Conservation (phyloP, 176 grass and related monocot genomes). For the Themeda triandra region DNA sequence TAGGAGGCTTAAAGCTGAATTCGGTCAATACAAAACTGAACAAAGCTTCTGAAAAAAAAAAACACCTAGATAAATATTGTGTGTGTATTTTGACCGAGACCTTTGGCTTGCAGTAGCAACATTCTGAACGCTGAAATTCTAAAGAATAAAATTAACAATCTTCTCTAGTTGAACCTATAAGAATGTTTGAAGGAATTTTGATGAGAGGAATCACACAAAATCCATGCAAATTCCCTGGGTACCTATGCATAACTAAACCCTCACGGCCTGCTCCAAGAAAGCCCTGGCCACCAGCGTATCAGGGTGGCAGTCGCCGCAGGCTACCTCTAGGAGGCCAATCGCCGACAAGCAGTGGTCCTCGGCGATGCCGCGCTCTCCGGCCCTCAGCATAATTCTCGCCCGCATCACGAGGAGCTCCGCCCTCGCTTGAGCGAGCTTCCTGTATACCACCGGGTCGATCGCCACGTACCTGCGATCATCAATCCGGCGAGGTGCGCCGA, state of each 20-base stretch:
- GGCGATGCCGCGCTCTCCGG: slow-evolving; percentile 30
- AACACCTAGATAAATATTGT: neutral
- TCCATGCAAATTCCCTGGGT: neutral
- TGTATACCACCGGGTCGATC: slow-evolving; percentile 27
- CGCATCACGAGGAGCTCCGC: slow-evolving; percentile 46
- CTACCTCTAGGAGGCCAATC: slow-evolving; percentile 55
- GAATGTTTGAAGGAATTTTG: neutral
- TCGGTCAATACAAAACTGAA: neutral
- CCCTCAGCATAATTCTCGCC: slow-evolving; percentile 51
- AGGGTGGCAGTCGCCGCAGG: slow-evolving; percentile 42
- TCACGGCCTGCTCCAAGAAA: slow-evolving; percentile 20
- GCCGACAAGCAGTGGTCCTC: slow-evolving; percentile 41
- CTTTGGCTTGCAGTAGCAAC: neutral
- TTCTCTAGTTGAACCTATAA: neutral
- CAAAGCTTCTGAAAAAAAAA: neutral
- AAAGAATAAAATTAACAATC: neutral
- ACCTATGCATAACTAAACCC: neutral
- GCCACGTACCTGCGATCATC: neutral
- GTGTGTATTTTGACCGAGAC: neutral
- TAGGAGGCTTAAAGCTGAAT: neutral
- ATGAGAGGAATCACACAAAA: neutral
- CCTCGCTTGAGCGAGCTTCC: slow-evolving; percentile 23
- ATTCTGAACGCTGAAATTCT: neutral
- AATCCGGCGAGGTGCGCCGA: neutral
- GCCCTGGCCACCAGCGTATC: slow-evolving; percentile 24